phyloP scores from a whole-genome alignment of 192 early-diverging fungal species.

The Backusella westeae region DNA sequence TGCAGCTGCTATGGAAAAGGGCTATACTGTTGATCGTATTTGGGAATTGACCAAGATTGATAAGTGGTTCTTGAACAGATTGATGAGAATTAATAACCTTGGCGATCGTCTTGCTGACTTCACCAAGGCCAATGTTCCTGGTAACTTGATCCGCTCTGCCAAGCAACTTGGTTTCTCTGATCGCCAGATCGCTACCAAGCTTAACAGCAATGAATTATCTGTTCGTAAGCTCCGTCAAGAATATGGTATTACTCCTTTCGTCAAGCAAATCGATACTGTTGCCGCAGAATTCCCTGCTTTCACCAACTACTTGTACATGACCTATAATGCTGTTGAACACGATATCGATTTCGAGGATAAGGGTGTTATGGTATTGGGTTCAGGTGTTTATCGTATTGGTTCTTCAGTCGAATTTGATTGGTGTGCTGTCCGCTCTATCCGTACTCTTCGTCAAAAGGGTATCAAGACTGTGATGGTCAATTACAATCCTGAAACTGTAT shows the following conservation, averaged over 20 bases:
- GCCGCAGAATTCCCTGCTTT: conserved; percentile 98
- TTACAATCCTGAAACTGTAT: conserved; percentile 99
- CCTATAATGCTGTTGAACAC: conserved; percentile 93
- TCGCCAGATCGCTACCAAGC: conserved; percentile 69
- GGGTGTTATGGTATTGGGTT: conserved; percentile 96
- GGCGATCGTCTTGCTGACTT: conserved; percentile 68
- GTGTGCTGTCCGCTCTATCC: conserved; percentile 96
- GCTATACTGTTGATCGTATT: conserved; percentile 91
- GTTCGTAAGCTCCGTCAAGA: conserved; percentile 81
- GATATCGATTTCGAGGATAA: conserved; percentile 92
- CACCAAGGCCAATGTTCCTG: conserved; percentile 59
- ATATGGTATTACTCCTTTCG: conserved; percentile 86
- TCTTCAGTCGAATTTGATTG: conserved; percentile 99
- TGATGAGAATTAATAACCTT: conserved; percentile 83
- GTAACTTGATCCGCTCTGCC: conserved; percentile 59
- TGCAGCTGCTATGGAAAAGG: conserved; percentile 90
- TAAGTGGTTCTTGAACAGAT: conserved; percentile 97
- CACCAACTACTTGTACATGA: conserved; percentile 99
- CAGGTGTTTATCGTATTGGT: conserved; percentile 98
- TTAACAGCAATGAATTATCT: conserved; percentile 85
- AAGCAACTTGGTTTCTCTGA: conserved; percentile 99
- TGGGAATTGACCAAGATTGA: conserved; percentile 91
- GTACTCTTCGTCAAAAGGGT: conserved; percentile 81
- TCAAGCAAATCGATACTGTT: conserved; percentile 98
- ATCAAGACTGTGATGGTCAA: conserved; percentile 99